These are phyloP conservation scores for Arthrinium phaeospermum DNA, from an alignment of 2,329 filamentous ascomycete genomes.

Conservation along the genomic window DNA sequence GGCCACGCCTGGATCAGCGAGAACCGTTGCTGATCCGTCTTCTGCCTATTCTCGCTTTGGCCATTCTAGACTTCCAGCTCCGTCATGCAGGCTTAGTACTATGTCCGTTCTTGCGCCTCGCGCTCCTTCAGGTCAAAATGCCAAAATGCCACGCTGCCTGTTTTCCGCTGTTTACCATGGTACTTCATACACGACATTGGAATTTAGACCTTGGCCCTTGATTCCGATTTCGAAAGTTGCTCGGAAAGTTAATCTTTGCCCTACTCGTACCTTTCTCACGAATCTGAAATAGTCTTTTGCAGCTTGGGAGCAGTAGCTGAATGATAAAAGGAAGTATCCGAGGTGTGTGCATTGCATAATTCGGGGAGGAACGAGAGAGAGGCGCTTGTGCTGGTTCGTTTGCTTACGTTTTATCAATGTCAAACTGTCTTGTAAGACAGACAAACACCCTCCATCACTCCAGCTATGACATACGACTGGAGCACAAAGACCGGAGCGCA, in stretches of 20 bases:
- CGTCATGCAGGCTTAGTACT: neutral
- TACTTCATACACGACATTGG: no score
- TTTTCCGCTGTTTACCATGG: neutral
- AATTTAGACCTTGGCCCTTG: neutral
- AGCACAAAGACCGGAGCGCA: neutral
- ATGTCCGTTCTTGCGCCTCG: neutral
- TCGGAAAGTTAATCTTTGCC: neutral
- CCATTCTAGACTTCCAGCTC: constrained; percentile 4
- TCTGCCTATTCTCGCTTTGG: neutral
- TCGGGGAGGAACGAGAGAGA: neutral
- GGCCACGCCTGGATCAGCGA: constrained; percentile 7
- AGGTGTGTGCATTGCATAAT: neutral
- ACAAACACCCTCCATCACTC: neutral
- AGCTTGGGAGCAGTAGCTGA: neutral
- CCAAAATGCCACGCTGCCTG: neutral
- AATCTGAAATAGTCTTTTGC: neutral
- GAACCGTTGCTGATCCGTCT: neutral
- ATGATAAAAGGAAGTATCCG: neutral
- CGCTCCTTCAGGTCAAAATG: neutral
- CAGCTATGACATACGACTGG: neutral
- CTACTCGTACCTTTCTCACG: neutral
- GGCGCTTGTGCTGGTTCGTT: neutral
- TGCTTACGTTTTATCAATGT: constrained; percentile 1
- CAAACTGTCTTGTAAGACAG: constrained; percentile 10
- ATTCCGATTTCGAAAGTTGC: neutral